Conservation (phyloP, 164 flowering plant genomes). For the Vitis cinerea region DNA sequence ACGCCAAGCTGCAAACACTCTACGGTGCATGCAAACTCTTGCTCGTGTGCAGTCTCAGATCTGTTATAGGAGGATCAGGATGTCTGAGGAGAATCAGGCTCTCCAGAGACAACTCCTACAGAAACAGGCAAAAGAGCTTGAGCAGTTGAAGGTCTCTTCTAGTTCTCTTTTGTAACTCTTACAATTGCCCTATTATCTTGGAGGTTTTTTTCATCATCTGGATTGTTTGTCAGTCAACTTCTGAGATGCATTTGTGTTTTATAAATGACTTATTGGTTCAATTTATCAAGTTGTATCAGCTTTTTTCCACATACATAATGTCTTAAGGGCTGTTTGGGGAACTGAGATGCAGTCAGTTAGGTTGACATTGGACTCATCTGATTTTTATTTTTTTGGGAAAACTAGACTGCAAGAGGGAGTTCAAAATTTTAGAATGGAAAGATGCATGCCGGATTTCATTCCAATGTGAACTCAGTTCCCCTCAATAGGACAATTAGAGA, state of each 20-base stretch:
- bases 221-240: slow-evolving; percentile 3
- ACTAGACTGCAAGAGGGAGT: too few relatives aligned
- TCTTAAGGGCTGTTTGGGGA: too few relatives aligned
- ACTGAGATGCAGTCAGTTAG: too few relatives aligned
- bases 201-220: neutral
- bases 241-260: neutral
- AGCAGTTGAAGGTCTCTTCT: slow-evolving; percentile 38
- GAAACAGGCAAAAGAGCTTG: slow-evolving; percentile 74
- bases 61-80: slow-evolving; percentile 66
- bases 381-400: too few relatives aligned
- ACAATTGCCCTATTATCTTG: neutral
- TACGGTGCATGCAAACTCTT: slow-evolving; percentile 78
- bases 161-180: neutral
- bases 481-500: neutral
- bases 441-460: neutral
- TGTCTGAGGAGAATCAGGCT: slow-evolving; percentile 83
- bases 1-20: slow-evolving; percentile 71
- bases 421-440: too few relatives aligned
- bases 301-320: neutral
- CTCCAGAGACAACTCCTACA: slow-evolving; percentile 75
- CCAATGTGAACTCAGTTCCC: neutral
- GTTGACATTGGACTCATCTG: too few relatives aligned
- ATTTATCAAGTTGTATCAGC: too few relatives aligned
- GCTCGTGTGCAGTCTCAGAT: slow-evolving; percentile 81
- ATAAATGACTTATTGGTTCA: neutral